Conservation (phyloP, 768 basidiomycete genomes). For the Nidularia sp. region DNA sequence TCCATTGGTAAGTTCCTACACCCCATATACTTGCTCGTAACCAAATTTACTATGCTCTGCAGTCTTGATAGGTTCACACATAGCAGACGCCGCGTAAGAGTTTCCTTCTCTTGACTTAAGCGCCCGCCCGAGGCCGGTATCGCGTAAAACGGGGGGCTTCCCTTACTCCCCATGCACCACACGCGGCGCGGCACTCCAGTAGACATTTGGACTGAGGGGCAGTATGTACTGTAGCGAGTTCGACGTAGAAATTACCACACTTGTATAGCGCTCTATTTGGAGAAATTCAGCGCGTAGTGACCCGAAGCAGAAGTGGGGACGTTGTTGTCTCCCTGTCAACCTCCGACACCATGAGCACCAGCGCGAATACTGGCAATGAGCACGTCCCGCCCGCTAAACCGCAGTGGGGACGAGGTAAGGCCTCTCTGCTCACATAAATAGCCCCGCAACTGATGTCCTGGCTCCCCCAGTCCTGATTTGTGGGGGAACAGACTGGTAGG, state of each 20-base stretch:
- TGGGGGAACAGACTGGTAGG: constrained; percentile 87
- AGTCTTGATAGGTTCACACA: background rate
- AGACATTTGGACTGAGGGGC: no score
- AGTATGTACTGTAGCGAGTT: no score
- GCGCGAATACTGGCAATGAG: constrained; percentile 6
- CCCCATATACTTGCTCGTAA: background rate
- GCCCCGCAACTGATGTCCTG: constrained; percentile 1
- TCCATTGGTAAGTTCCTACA: constrained; percentile 31
- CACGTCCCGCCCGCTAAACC: constrained; percentile 17
- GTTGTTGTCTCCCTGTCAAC: constrained; percentile 8
- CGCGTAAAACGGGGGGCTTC: no score
- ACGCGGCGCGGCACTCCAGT: no score
- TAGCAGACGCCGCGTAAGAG: no score
- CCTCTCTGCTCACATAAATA: background rate
- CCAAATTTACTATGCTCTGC: background rate
- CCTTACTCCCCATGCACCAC: no score
- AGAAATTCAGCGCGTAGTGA: background rate
- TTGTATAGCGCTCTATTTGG: background rate
- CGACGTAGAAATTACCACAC: background rate
- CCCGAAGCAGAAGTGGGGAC: background rate
- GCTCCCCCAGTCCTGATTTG: constrained; percentile 64
- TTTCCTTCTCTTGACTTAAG: no score
- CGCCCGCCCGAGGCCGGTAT: no score
- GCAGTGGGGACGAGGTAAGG: constrained; percentile 42
- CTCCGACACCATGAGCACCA: constrained; percentile 7